Evolutionary conservation across 352 stramenopile genomes (phyloP).

Genomic region (Pythium grandisporangium): DNA sequence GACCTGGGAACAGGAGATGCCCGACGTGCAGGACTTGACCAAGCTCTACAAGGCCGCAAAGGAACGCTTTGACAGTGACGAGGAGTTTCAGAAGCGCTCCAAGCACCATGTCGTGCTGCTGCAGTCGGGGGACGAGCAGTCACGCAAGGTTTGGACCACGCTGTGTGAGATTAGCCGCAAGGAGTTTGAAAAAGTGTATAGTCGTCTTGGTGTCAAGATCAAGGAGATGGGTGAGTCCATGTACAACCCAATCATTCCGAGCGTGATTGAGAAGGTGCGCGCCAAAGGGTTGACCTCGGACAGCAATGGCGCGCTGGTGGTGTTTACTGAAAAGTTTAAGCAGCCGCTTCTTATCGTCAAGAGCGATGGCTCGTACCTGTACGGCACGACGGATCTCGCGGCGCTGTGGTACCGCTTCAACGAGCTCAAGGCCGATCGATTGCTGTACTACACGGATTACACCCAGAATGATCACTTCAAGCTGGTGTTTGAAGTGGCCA

Average conservation of each 20-base stretch:
- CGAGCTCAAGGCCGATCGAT: conserved; percentile 69
- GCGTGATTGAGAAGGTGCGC: conserved; percentile 85
- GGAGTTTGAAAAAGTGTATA: conserved; percentile 84
- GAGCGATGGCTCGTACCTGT: conserved; percentile 80
- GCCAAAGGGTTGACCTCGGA: conserved; percentile 82
- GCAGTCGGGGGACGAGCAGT: conserved; percentile 89
- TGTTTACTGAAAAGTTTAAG: conserved; percentile 91
- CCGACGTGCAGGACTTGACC: conserved; percentile 97
- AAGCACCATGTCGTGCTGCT: conserved; percentile 97
- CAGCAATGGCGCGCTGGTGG: conserved; percentile 83
- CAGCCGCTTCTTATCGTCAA: conserved; percentile 84
- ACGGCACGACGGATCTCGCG: conserved; percentile 80
- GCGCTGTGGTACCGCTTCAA: conserved; percentile 82
- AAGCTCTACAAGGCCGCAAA: conserved; percentile 88
- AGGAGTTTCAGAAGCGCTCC: conserved; percentile 94
- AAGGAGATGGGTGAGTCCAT: conserved; percentile 82
- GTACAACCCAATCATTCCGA: conserved; percentile 82
- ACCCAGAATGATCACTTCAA: conserved; percentile 86
- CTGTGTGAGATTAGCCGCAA: conserved; percentile 79
- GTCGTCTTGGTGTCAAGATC: conserved; percentile 62
- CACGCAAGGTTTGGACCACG: conserved; percentile 73
- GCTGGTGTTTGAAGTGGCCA: conserved; percentile 73
- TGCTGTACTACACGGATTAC: conserved; percentile 86
- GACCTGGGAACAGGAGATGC: conserved; percentile 86
- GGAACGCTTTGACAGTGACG: conserved; percentile 94